Conservation (phyloP, 495 filamentous ascomycete species). For the Lasiosphaeris hirsuta region DNA sequence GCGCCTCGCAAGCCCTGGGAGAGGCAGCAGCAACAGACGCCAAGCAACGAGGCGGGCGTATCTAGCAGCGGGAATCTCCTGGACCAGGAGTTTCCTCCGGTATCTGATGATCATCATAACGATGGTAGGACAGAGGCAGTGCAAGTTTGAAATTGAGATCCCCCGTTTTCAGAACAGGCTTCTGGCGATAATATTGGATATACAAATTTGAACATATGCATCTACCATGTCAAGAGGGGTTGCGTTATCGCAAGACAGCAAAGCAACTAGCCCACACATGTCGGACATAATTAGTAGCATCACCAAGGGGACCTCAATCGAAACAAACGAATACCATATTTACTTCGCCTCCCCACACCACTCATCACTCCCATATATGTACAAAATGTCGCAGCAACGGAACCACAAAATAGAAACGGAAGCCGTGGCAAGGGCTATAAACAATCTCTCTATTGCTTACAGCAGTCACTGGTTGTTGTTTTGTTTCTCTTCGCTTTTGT, state of each 20-base stretch:
- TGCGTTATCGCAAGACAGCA: too few relatives aligned
- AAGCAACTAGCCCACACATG: too few relatives aligned
- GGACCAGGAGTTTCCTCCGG: conserved; percentile 28
- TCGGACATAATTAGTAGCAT: too few relatives aligned
- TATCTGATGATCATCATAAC: conserved; percentile 3
- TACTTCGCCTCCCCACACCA: background rate
- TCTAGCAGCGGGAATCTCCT: conserved; percentile 11
- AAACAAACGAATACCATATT: conserved; percentile 5
- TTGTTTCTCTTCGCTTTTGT: conserved; percentile 13
- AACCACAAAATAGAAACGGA: background rate
- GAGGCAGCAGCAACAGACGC: conserved; percentile 15
- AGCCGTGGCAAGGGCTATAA: conserved; percentile 14
- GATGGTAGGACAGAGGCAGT: background rate
- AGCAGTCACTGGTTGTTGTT: conserved; percentile 2
- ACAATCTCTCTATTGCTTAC: conserved; percentile 9
- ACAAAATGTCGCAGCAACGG: background rate
- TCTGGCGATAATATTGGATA: too few relatives aligned
- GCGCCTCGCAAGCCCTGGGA: conserved; percentile 40
- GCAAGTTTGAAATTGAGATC: background rate
- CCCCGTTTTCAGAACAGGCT: too few relatives aligned
- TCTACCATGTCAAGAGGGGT: too few relatives aligned
- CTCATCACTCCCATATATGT: conserved; percentile 10
- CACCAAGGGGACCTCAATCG: background rate
- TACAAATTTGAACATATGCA: too few relatives aligned
- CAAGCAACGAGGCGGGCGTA: background rate